These are phyloP conservation scores for Botrytis porri DNA, from an alignment of 2,329 filamentous ascomycete genomes.

Conservation along the genomic window DNA sequence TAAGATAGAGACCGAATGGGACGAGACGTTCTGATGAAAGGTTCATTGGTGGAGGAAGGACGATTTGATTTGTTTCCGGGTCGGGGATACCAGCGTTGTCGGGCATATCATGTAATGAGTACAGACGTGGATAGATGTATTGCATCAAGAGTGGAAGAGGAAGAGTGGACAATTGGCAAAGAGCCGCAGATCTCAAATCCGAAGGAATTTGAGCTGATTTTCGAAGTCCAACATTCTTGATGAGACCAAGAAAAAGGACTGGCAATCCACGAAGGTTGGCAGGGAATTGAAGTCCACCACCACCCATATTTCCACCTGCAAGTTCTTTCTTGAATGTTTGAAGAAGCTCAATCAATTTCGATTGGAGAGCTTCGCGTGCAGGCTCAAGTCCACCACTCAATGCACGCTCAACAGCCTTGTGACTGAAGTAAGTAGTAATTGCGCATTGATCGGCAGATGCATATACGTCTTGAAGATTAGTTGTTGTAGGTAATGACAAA, in stretches of 20 bases:
- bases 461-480: slow-evolving; percentile 85
- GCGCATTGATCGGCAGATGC: slow-evolving; percentile 93
- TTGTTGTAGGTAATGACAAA: slow-evolving; percentile 86
- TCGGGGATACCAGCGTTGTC: slow-evolving; percentile 87
- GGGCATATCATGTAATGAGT: slow-evolving; percentile 94
- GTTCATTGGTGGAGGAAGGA: slow-evolving; percentile 80
- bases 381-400: slow-evolving; percentile 84
- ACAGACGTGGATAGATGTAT: slow-evolving; percentile 83
- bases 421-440: slow-evolving; percentile 89
- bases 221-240: slow-evolving; percentile 91
- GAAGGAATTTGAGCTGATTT: slow-evolving; percentile 93
- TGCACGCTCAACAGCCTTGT: slow-evolving; percentile 93
- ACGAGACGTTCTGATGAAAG: slow-evolving; percentile 85
- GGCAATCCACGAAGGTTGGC: slow-evolving; percentile 87
- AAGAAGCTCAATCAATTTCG: slow-evolving; percentile 87
- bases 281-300: slow-evolving; percentile 86
- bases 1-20: slow-evolving; percentile 88
- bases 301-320: slow-evolving; percentile 91
- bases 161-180: slow-evolving; percentile 91
- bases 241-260: slow-evolving; percentile 86
- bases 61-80: slow-evolving; percentile 80
- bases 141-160: slow-evolving; percentile 87
- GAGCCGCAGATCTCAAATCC: slow-evolving; percentile 87
- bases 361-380: slow-evolving; percentile 84
- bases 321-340: slow-evolving; percentile 97